Conservation (phyloP, 768 basidiomycete species). For the Termitomyces sp. region DNA sequence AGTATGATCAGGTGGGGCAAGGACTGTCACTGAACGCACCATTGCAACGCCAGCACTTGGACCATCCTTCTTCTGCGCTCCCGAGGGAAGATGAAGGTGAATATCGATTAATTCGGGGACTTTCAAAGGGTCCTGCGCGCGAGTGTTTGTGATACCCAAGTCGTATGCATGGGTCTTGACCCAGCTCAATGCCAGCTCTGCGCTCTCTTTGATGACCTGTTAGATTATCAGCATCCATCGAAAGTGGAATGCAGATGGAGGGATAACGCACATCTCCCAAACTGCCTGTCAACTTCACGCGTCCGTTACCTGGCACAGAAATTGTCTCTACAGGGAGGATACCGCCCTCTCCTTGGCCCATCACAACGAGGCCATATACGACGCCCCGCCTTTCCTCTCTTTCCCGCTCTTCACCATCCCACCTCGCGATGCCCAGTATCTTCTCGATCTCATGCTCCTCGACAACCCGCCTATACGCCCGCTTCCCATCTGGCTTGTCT, state of each 20-base stretch:
- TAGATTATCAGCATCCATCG: neutral
- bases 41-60: slow-evolving; percentile 90
- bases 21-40: slow-evolving; percentile 37
- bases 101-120: slow-evolving; percentile 72
- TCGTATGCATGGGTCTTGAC: slow-evolving; percentile 84
- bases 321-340: slow-evolving; percentile 84
- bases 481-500: slow-evolving; percentile 13
- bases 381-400: slow-evolving; percentile 71
- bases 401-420: slow-evolving; percentile 78
- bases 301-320: slow-evolving; percentile 70
- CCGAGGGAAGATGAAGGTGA: slow-evolving; percentile 86
- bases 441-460: slow-evolving; percentile 72
- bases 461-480: slow-evolving; percentile 57
- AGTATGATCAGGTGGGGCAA: neutral
- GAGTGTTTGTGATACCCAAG: slow-evolving; percentile 67
- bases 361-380: slow-evolving; percentile 86
- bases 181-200: slow-evolving; percentile 89
- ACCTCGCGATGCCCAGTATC: slow-evolving; percentile 78
- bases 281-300: slow-evolving; percentile 76
- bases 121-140: slow-evolving; percentile 72
- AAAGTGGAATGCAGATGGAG: neutral
- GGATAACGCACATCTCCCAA: slow-evolving; percentile 61
- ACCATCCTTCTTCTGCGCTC: slow-evolving; percentile 92
- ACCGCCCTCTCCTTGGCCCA: slow-evolving; percentile 82
- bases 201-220: slow-evolving; percentile 88